Evolutionary conservation across 2,329 filamentous ascomycete species (phyloP), one percentile per base, ranked within the genome.

Genomic region (Xylaria sp.): DNA sequence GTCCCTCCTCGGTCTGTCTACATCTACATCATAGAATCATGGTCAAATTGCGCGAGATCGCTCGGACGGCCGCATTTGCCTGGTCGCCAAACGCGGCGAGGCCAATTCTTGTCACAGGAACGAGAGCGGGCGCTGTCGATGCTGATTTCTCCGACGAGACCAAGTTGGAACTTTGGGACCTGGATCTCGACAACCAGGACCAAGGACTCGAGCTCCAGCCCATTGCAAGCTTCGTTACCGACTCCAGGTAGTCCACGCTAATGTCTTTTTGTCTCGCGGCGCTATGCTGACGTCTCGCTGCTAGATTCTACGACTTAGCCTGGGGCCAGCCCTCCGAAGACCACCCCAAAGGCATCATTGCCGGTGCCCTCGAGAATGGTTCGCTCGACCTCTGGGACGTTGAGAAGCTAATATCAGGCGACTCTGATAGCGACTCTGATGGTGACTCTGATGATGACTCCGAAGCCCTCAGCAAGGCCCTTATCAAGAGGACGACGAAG

Each of bases 101-200:
- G 74, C 94, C 95, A 75, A 86, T 97, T 74, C 85, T 99, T 72
- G 95, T 93, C 68, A 99, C 96, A 32, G 96, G 96, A 76, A 99
- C 96, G 55, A 91, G 94, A 75, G 94, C 96, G 69, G 96, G 96
- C 71, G 96, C 96, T 75, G 94, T 99, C 48, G 94, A 97, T 81
- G 94, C 93, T 75, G 94, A 98, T 81, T 99, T 99, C 82, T 98
- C 96, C 32, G 96, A 96, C 80, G 94, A 98, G 80, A 97, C 94
- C 72, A 95, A 95, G 83, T 85, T 99, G 66, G 96, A 99, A 84
- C 86, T 99, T 69, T 99, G 96, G 96, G 93, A 98, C 81, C 85
- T 99, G 73, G 90, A 89, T 77, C 86, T 98, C 73, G 93, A 97
- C 80, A 89, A 90, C 80, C 82, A 89, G 70, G 86, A 91, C 69